Conservation (phyloP, 495 filamentous ascomycete genomes). For the Talaromyces thailandensis region DNA sequence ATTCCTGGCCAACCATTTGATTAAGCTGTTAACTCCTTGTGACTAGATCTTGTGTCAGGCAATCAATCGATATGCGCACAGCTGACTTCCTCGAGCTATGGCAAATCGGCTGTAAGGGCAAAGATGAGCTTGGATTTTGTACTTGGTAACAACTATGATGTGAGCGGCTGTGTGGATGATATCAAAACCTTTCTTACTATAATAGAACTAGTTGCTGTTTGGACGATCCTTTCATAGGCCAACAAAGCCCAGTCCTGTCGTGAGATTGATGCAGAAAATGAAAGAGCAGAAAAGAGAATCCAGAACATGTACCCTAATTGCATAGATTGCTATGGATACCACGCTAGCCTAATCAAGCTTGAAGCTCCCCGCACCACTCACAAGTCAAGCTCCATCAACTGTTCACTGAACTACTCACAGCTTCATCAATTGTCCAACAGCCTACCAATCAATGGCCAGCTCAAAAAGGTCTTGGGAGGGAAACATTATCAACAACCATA, state of each 20-base stretch:
- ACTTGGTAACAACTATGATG: not conserved
- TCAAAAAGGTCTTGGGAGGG: constrained; percentile 55
- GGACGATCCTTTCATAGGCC: not conserved
- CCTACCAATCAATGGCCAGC: constrained; percentile 25
- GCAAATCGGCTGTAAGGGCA: not conserved
- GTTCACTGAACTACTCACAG: not conserved
- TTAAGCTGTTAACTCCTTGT: not conserved
- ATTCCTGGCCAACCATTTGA: not conserved
- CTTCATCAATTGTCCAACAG: not conserved
- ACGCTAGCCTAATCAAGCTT: not conserved
- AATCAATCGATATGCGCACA: not conserved
- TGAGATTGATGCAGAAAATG: not conserved
- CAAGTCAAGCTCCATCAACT: not conserved
- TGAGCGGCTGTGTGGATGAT: not conserved
- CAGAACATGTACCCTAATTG: not conserved
- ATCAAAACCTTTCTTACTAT: not conserved
- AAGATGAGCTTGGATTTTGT: not conserved
- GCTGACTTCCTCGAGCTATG: not conserved
- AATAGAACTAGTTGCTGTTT: too few relatives aligned
- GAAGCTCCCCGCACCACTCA: not conserved
- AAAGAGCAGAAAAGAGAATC: not conserved
- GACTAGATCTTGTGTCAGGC: not conserved
- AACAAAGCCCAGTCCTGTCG: not conserved
- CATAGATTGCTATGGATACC: not conserved
- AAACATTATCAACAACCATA: constrained; percentile 31